These are phyloP conservation scores for Zea mays DNA, from an alignment of 176 grass and related monocot genomes.

Conservation along the genomic window DNA sequence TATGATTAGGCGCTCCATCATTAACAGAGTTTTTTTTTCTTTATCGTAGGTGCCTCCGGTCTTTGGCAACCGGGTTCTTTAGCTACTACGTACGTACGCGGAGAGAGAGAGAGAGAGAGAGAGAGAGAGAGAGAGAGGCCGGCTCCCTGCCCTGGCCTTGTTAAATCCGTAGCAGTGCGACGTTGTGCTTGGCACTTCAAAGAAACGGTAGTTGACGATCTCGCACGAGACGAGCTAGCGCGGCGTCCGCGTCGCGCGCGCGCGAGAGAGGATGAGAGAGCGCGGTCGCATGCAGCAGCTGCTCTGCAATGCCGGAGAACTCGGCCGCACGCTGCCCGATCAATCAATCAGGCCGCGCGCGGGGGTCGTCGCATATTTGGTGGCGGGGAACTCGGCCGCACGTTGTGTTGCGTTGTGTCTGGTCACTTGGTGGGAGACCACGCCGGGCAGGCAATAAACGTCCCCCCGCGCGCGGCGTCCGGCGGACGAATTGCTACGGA, in stretches of 20 bases:
- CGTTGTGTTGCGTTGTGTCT: conserved; percentile 10
- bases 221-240: conserved; percentile 28
- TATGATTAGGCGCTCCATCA: conserved; percentile 24
- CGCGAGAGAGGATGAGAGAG: not conserved
- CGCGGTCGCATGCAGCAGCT: too few species aligned
- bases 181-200: conserved; percentile 30
- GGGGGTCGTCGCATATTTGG: conserved; percentile 32
- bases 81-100: not conserved
- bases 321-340: not conserved
- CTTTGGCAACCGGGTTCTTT: conserved; percentile 20
- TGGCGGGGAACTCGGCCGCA: conserved; percentile 33
- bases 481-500: not conserved
- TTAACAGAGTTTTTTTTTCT: not conserved
- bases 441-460: not conserved
- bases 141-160: not conserved
- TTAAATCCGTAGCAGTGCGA: not conserved
- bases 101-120: not conserved
- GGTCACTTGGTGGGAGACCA: not conserved
- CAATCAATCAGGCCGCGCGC: conserved; percentile 11
- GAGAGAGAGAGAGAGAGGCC: not conserved
- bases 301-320: too few species aligned
- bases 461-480: not conserved
- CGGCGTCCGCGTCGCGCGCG: not conserved
- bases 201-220: conserved; percentile 27
- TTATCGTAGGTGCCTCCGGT: not conserved